These are phyloP conservation scores for Suhomyces taliae DNA, from an alignment of 1,139 yeast species.

Conservation along the genomic window DNA sequence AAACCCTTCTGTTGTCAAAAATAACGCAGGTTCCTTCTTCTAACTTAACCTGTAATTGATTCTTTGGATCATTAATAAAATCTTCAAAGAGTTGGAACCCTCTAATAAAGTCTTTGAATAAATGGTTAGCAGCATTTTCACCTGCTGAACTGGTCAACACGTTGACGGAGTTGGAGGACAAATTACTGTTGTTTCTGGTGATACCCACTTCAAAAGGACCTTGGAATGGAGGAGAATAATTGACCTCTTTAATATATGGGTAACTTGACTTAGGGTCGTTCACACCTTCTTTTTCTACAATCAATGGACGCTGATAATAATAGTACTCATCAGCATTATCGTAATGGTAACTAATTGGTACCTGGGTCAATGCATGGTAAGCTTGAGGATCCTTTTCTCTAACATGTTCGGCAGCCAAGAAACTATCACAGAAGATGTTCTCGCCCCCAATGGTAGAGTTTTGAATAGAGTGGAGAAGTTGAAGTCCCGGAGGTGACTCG, in stretches of 20 bases:
- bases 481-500: constrained; percentile 84
- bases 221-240: constrained; percentile 85
- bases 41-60: constrained; percentile 58
- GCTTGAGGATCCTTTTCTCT: constrained; percentile 59
- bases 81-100: constrained; percentile 64
- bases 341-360: constrained; percentile 74
- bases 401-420: constrained; percentile 61
- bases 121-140: constrained; percentile 27
- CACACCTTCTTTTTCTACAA: constrained; percentile 53
- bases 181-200: constrained; percentile 26
- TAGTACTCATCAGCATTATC: constrained; percentile 65
- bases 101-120: constrained; percentile 55
- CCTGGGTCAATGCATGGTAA: constrained; percentile 57
- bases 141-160: constrained; percentile 9
- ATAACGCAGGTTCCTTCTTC: constrained; percentile 66
- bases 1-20: constrained; percentile 70
- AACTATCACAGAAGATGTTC: constrained; percentile 73
- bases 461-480: constrained; percentile 64
- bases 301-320: constrained; percentile 62
- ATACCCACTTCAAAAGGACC: constrained; percentile 70
- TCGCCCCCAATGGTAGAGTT: constrained; percentile 72
- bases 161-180: constrained; percentile 5
- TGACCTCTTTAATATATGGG: constrained; percentile 54
- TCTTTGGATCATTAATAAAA: constrained; percentile 52
- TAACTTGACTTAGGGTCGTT: constrained; percentile 30